Evolutionary conservation across 2,329 filamentous ascomycete genomes (phyloP).

Genomic region (Aspergillus sp.): DNA sequence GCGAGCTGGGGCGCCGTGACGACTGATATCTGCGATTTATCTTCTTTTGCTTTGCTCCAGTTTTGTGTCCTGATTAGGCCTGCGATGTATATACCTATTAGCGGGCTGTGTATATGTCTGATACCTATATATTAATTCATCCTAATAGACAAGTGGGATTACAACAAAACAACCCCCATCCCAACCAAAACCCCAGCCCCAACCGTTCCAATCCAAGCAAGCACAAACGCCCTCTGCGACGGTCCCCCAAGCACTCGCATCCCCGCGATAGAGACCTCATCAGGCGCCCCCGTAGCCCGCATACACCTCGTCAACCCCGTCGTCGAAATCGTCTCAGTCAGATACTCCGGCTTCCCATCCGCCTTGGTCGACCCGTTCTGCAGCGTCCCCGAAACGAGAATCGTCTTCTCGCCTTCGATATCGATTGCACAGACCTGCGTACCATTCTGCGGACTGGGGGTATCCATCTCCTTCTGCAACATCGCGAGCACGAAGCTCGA

Average conservation of each 20-base stretch:
- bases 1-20: conserved; percentile 36
- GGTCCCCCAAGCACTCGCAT: neutral
- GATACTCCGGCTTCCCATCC: neutral
- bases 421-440: neutral
- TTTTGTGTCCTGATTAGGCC: too few relatives aligned
- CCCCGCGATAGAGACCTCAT: neutral
- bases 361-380: neutral
- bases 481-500: neutral
- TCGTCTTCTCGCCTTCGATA: neutral
- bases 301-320: neutral
- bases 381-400: neutral
- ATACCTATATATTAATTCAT: too few relatives aligned
- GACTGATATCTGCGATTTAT: conserved; percentile 21
- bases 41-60: too few relatives aligned
- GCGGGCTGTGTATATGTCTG: too few relatives aligned
- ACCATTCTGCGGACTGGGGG: rapidly evolving
- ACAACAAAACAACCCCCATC: neutral
- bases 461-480: neutral
- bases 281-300: neutral
- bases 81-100: too few relatives aligned
- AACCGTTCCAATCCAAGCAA: neutral
- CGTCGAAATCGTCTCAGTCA: neutral
- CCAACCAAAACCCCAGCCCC: neutral
- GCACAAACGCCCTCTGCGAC: neutral
- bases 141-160: too few relatives aligned